A percentile compares a stretch with the other conserved stretches of the same genome.
These are phyloP conservation scores for Talaromyces sp. DNA, from an alignment of 2,329 filamentous ascomycete genomes.

Conservation along the genomic window DNA sequence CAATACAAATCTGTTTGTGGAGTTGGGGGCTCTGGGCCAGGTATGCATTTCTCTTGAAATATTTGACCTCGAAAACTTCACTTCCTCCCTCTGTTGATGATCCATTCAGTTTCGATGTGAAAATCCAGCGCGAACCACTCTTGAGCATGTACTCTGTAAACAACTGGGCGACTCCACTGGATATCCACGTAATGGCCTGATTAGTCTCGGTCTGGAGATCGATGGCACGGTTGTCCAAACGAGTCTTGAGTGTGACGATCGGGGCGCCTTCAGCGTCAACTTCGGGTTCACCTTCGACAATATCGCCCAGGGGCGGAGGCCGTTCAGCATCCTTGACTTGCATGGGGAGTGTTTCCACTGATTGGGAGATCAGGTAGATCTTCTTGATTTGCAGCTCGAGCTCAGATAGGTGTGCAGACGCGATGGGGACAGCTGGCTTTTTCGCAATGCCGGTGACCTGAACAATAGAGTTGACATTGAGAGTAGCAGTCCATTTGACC, in stretches of 20 bases:
- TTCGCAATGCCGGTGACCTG: slow-evolving; percentile 74
- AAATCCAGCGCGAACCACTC: slow-evolving; percentile 74
- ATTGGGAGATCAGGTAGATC: slow-evolving; percentile 70
- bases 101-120: slow-evolving; percentile 83
- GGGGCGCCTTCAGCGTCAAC: slow-evolving; percentile 55
- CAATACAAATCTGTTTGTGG: slow-evolving; percentile 66
- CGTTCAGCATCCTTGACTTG: slow-evolving; percentile 52
- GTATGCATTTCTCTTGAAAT: slow-evolving; percentile 78
- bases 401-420: slow-evolving; percentile 74
- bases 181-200: slow-evolving; percentile 76
- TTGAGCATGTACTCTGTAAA: slow-evolving; percentile 76
- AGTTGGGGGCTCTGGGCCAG: slow-evolving; percentile 62
- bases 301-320: slow-evolving; percentile 36
- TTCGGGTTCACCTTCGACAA: slow-evolving; percentile 41
- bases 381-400: slow-evolving; percentile 86
- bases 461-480: slow-evolving; percentile 78
- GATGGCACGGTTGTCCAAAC: slow-evolving; percentile 87
- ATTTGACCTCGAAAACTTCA: slow-evolving; percentile 85
- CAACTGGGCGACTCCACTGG: slow-evolving; percentile 61
- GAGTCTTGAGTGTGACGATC: slow-evolving; percentile 74
- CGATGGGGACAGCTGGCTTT: slow-evolving; percentile 80
- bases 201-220: slow-evolving; percentile 89
- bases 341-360: slow-evolving; percentile 57
- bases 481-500: slow-evolving; percentile 80
- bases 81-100: slow-evolving; percentile 88